Percentiles rank a stretch among this genome's conserved stretches.
These are phyloP conservation scores for Stenocarpella maydis DNA, from an alignment of 2,329 filamentous ascomycete species.

Conservation along the genomic window DNA sequence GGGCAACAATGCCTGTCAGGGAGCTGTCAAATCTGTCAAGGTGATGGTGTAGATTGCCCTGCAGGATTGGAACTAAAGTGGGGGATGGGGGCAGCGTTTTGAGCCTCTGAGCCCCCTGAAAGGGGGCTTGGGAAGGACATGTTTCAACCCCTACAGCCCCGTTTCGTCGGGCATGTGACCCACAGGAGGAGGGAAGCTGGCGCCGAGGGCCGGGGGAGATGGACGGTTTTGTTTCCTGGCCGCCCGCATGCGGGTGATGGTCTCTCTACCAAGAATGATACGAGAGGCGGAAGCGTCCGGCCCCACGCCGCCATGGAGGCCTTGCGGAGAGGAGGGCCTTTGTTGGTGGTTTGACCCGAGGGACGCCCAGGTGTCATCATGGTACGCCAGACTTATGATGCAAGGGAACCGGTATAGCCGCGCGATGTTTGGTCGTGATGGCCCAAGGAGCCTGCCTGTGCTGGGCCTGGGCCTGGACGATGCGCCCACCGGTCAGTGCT, in stretches of 20 bases:
- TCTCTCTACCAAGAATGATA: constrained; percentile 20
- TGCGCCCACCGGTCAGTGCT: constrained; percentile 13
- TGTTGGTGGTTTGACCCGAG: constrained; percentile 15
- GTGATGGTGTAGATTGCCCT: constrained; percentile 30
- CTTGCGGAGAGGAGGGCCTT: not conserved
- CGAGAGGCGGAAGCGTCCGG: constrained; percentile 10
- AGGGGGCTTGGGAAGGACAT: constrained; percentile 26
- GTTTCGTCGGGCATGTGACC: not conserved
- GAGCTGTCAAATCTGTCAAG: constrained; percentile 34
- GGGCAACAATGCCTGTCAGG: constrained; percentile 14
- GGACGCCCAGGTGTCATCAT: not conserved
- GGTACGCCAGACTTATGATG: too few species aligned
- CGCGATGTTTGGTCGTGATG: not conserved
- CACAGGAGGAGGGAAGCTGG: constrained; percentile 7
- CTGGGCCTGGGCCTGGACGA: not conserved
- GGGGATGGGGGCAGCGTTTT: constrained; percentile 22
- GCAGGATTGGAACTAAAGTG: constrained; percentile 18
- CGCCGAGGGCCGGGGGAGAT: not conserved
- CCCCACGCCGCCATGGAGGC: not conserved
- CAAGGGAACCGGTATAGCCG: constrained; percentile 13
- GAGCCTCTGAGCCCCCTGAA: constrained; percentile 32
- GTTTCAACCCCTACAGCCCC: constrained; percentile 24
- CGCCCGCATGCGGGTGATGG: constrained; percentile 4
- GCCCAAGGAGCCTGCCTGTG: not conserved
- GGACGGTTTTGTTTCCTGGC: not conserved